Base-by-base conservation (phyloP, 805 yeast species). In the Wickerhamiella musiphila region DNA sequence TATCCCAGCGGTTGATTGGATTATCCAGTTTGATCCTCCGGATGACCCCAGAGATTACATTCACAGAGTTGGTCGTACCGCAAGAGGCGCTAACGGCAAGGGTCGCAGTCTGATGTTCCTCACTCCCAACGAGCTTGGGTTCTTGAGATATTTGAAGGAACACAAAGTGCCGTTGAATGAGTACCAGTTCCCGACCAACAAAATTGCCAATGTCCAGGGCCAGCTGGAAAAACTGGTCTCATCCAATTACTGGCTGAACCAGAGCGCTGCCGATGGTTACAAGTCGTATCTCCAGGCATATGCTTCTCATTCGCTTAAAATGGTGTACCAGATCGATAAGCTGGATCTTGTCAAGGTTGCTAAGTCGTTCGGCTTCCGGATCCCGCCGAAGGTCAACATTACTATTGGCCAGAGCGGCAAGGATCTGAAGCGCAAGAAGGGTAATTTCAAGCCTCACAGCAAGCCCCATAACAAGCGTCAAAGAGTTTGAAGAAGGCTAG, bases 21-120 rank as follows among this genome's bases (percentile, higher is more conserved):
- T 90, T 50, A 78, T 90, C 43, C 98, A 90, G 63, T 90, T 82
- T 51, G 99, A 90, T 56, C 98, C 98, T 35, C 98, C 98, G 54
- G 98, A 90, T 75, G 98, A 90, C 60, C 98, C 98, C 58, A 74
- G 96, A 61, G 96, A 90, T 59, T 90, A 90, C 56, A 90, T 90
- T 45, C 99, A 90, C 61, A 73, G 99, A 58, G 98, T 90, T 23
- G 99, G 99, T 44, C 76, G 99, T 65, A 90, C 99, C 18, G 99
- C 98, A 23, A 76, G 98, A 64, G 70, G 77, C 9, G 60, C 76
- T 15, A 52, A 68, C 30, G 96, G 94, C 35, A 75, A 74, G 52
- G 99, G 99, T 48, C 79, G 75, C 57, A 81, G 94, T 7, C 63
- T 90, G 40, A 84, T 90, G 96, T 90, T 90, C 56, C 65, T 90